Conservation (phyloP, 768 basidiomycete species). For the Chiua virens region DNA sequence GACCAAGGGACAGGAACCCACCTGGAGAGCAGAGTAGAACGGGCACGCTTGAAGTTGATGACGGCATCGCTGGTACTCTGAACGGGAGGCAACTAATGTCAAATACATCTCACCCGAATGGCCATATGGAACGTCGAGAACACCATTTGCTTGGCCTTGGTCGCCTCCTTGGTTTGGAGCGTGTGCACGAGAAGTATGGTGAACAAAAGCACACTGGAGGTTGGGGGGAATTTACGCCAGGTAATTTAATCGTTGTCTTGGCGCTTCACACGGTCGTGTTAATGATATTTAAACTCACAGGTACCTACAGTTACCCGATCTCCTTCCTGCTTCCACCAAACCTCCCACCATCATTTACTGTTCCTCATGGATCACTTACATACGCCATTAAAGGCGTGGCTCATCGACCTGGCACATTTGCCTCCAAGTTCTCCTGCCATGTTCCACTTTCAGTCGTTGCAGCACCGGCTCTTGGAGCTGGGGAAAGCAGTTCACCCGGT, state of each 20-base stretch:
- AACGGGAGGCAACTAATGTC: background rate
- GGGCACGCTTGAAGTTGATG: background rate
- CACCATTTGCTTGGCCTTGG: conserved; percentile 35
- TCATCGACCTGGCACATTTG: conserved; percentile 86
- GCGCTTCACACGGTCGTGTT: background rate
- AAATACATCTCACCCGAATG: background rate
- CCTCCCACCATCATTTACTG: conserved; percentile 76
- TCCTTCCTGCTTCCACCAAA: conserved; percentile 83
- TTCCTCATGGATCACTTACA: conserved; percentile 70
- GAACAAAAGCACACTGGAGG: conserved; percentile 42
- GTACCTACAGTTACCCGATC: conserved; percentile 93
- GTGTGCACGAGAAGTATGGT: conserved; percentile 9
- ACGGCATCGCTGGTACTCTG: background rate
- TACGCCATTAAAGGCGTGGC: conserved; percentile 84
- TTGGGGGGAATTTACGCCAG: conserved; percentile 92
- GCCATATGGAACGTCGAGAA: conserved; percentile 11
- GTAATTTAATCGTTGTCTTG: conserved; percentile 36
- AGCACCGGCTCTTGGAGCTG: conserved; percentile 76
- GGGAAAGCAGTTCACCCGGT: conserved; percentile 44
- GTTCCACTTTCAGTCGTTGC: conserved; percentile 77
- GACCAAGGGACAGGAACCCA: conserved; percentile 15
- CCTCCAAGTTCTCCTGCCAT: conserved; percentile 65
- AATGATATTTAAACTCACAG: conserved; percentile 38
- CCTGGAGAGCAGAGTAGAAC: background rate
- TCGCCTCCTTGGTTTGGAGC: conserved; percentile 26